A percentile compares a stretch with the other conserved stretches of the same genome.
Evolutionary conservation across 1,284 basidiomycete genomes (phyloP).

Genomic region (Leccinum variabile): DNA sequence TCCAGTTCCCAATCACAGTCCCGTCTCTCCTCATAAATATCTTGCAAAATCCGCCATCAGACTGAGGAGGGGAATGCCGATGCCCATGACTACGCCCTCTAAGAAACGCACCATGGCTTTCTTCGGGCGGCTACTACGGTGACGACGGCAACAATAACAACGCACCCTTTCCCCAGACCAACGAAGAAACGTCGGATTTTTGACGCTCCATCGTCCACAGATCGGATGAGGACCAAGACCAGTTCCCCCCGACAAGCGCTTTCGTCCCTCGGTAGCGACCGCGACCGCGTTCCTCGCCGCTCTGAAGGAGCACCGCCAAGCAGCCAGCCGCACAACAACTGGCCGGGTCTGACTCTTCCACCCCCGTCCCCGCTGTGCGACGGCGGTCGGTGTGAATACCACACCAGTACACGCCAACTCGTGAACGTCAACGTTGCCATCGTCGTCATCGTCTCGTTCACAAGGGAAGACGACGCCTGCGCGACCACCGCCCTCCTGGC

Average conservation of each 20-base stretch:
- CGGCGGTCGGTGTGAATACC: not conserved
- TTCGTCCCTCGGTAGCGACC: not conserved
- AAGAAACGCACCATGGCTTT: constrained; percentile 29
- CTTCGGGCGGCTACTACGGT: not conserved
- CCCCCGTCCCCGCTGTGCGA: constrained; percentile 20
- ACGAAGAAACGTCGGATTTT: constrained; percentile 31
- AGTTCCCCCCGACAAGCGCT: constrained; percentile 16
- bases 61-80: constrained; percentile 1
- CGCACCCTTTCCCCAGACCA: constrained; percentile 26
- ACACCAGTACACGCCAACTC: constrained; percentile 1
- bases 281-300: constrained; percentile 25
- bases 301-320: constrained; percentile 15
- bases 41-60: constrained; percentile 19
- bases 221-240: constrained; percentile 12
- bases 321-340: not conserved
- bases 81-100: constrained; percentile 10
- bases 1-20: not conserved
- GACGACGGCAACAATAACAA: not conserved
- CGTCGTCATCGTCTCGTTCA: constrained; percentile 11
- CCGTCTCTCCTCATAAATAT: constrained; percentile 21
- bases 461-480: constrained; percentile 11
- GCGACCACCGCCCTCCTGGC: constrained; percentile 4
- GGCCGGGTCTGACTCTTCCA: constrained; percentile 23
- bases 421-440: constrained; percentile 4
- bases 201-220: not conserved